These are phyloP conservation scores for Podospora comata DNA, from an alignment of 495 filamentous ascomycete genomes.

Conservation along the genomic window DNA sequence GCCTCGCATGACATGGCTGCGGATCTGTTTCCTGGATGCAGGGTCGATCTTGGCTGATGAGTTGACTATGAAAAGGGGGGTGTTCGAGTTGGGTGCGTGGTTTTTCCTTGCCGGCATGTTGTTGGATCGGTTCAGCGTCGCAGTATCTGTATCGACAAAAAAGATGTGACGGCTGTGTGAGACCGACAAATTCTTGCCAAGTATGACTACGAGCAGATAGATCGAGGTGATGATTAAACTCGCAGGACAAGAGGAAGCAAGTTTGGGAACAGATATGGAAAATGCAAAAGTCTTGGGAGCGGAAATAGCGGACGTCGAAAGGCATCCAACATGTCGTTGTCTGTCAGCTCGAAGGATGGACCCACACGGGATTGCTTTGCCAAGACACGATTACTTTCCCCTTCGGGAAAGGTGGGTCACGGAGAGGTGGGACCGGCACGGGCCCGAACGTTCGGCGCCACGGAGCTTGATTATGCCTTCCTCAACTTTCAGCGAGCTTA, in stretches of 20 bases:
- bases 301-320: background rate
- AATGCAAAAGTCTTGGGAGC: background rate
- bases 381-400: constrained; percentile 10
- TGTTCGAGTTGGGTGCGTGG: background rate
- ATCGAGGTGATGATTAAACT: background rate
- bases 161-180: background rate
- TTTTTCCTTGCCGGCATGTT: background rate
- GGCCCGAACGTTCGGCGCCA: no score
- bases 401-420: constrained; percentile 9
- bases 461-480: background rate
- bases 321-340: background rate
- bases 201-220: background rate
- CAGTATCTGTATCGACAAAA: background rate
- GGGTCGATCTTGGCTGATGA: constrained; percentile 19
- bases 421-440: background rate
- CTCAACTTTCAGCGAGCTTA: no score
- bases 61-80: constrained; percentile 23
- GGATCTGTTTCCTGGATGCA: constrained; percentile 17
- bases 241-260: background rate
- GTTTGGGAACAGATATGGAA: background rate
- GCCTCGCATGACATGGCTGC: constrained; percentile 30
- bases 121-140: background rate
- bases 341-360: background rate
- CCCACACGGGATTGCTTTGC: background rate
- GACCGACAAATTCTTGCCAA: background rate